Evolutionary conservation across 2,329 filamentous ascomycete genomes (phyloP), one percentile per base, ranked within the genome.

Genomic region (Scedosporium dehoogii): DNA sequence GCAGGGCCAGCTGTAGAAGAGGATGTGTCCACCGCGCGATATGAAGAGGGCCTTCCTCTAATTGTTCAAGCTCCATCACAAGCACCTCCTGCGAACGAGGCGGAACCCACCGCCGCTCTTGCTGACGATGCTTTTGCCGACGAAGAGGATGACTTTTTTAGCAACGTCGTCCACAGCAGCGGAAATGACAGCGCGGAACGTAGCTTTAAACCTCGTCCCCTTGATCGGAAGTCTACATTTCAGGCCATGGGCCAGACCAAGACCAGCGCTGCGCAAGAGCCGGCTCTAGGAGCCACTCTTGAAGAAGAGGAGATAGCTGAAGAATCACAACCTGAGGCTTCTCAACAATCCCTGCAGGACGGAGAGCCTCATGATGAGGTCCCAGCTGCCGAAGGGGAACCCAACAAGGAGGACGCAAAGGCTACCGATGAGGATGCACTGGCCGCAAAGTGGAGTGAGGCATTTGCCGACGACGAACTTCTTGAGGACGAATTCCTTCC

Each of bases 391-490:
- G 56, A 64, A 23, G 63, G 68, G 59, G 44, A 48, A 21, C 44
- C 18, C 44, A 65, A 66, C 14, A 62, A 65, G 46, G 66, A 69
- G 51, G 59, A 65, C 10, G 66, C 68, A 16, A 67, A 68, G 4
- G 77, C 82, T 6, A 82, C 87, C 51, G 89, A 93, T 69, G 29
- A 55, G 21, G 59, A 51, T 51, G 59, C 48, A 16, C 73, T 94
- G 48, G 88, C 89, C 56, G 89, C 89, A 18, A 87, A 91, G 67
- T 96, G 93, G 90, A 85, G 91, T 66, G 88, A 90, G 57, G 90
- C 91, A 53, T 84, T 97, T 68, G 90, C 78, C 64, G 90, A 79
- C 14, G 88, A 90, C 58, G 88, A 92, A 12, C 51, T 55, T 66
- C 85, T 91, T 64, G 85, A 91, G 65, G 86, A 86, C 25, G 79